phyloP scores from a whole-genome alignment of 1,139 yeast genomes.

The Pichiaceae sp. region DNA sequence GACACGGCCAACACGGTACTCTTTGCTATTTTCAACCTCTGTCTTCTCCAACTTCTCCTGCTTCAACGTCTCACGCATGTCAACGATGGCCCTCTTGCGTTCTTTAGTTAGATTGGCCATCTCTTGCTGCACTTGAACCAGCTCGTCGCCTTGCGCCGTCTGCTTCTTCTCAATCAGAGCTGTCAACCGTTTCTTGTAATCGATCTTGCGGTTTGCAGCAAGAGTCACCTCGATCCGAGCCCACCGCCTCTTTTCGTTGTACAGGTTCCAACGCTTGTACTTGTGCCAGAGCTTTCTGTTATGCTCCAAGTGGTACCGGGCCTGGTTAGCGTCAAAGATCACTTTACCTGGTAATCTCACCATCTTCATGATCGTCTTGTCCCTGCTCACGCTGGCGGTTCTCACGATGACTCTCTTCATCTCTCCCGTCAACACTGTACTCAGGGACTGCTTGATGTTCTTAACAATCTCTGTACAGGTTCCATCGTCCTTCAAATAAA shows the following conservation, averaged over 20 bases:
- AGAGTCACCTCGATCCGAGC: too few relatives aligned
- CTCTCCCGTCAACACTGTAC: constrained; percentile 4
- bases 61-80: not conserved
- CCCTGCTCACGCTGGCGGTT: too few relatives aligned
- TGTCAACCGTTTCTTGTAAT: not conserved
- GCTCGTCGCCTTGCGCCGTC: not conserved
- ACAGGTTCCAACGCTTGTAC: too few relatives aligned
- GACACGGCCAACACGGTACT: not conserved
- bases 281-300: too few relatives aligned
- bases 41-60: not conserved
- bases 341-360: too few relatives aligned
- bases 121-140: not conserved
- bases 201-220: too few relatives aligned
- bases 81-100: not conserved
- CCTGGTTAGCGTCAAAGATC: too few relatives aligned
- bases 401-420: too few relatives aligned
- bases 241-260: too few relatives aligned
- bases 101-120: not conserved
- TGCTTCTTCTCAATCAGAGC: not conserved
- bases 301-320: too few relatives aligned
- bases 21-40: not conserved
- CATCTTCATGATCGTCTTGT: too few relatives aligned
- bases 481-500: not conserved
- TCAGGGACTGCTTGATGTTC: constrained; percentile 11
- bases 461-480: constrained; percentile 34